Percentiles rank a stretch among this genome's conserved stretches.
Conservation (phyloP, 805 yeast genomes). For the Groenewaldozyma tartarivorans region DNA sequence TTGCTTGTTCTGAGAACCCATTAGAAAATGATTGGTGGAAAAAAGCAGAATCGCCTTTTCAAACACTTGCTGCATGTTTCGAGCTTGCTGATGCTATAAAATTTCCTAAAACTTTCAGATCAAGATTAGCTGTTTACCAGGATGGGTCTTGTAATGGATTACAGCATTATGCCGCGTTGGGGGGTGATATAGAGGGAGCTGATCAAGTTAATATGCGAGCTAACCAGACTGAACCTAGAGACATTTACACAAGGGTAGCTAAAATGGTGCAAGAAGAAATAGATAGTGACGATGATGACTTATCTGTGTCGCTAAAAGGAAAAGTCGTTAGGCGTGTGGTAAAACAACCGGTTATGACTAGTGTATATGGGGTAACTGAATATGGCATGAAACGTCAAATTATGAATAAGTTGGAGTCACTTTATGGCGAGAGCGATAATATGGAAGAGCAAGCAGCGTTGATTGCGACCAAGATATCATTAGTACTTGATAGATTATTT, state of each 20-base stretch:
- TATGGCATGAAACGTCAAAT: slow-evolving; percentile 91
- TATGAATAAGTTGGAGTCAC: slow-evolving; percentile 50
- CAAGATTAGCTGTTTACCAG: slow-evolving; percentile 50
- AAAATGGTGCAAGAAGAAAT: slow-evolving; percentile 41
- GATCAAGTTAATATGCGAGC: slow-evolving; percentile 49
- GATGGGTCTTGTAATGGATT: slow-evolving; percentile 62
- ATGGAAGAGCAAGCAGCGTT: not conserved
- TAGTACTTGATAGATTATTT: slow-evolving; percentile 73
- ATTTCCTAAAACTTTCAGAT: slow-evolving; percentile 36
- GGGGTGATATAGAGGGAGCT: slow-evolving; percentile 58
- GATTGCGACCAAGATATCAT: slow-evolving; percentile 61
- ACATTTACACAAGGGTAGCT: slow-evolving; percentile 48
- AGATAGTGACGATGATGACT: slow-evolving; percentile 17
- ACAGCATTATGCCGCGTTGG: slow-evolving; percentile 60
- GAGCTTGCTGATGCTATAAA: slow-evolving; percentile 41
- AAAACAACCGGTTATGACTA: slow-evolving; percentile 96
- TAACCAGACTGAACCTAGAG: slow-evolving; percentile 36
- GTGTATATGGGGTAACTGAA: slow-evolving; percentile 92
- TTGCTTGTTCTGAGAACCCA: slow-evolving; percentile 43
- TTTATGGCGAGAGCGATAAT: not conserved
- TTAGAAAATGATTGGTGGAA: slow-evolving; percentile 31
- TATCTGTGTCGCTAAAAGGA: slow-evolving; percentile 36
- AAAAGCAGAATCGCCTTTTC: slow-evolving; percentile 57
- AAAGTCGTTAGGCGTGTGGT: slow-evolving; percentile 77
- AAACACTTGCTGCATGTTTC: slow-evolving; percentile 44